Evolutionary conservation across 768 basidiomycete genomes (phyloP), one percentile per base, ranked within the genome.

Genomic region (Lactarius vividus): DNA sequence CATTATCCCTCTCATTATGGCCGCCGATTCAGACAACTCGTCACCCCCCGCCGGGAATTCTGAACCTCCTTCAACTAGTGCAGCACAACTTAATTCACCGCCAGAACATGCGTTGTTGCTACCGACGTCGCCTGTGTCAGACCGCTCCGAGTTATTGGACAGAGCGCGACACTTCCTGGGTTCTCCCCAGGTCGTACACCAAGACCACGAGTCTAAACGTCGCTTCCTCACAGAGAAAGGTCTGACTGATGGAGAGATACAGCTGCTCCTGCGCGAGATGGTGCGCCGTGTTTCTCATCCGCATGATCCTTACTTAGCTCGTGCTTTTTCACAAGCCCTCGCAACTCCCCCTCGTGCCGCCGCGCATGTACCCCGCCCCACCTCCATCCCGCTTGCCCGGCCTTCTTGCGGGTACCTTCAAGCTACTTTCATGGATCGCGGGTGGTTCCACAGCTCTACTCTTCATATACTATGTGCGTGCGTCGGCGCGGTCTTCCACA

Each of bases 191-290:
- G 81, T 89, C 26, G 79, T 80, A 15, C 75, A 82, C 55, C 86
- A 91, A 68, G 85, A 88, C 70, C 44, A 74, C 0, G 62, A 73
- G 1, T 81, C 83, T 3, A 90, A 90, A 72, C 83, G 85, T 9
- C 75, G 76, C 59, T 93, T 93, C 68, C 81, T 93, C 15, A 72
- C 72, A 0, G 89, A 90, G 70, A 92, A 92, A 71, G 91, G 91
- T 1, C 77, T 93, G 31, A 79, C 77, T n/a, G 80, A 82, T 4
- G 59, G 55, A 11, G 91, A 93, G 72, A 82, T 91, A 49, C 82
- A 86, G 55, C 74, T 73, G 0, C 77, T 92, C 23, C 73, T 92
- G 54, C 81, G 77, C 52, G 84, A 87, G 68, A 61, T 80, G 71
- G 90, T 91, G 70, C 54, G 82, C 74, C 11, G 20, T 40, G 29